Conservation (phyloP, 2,329 filamentous ascomycete genomes). For the Epichloe sylvatica region DNA sequence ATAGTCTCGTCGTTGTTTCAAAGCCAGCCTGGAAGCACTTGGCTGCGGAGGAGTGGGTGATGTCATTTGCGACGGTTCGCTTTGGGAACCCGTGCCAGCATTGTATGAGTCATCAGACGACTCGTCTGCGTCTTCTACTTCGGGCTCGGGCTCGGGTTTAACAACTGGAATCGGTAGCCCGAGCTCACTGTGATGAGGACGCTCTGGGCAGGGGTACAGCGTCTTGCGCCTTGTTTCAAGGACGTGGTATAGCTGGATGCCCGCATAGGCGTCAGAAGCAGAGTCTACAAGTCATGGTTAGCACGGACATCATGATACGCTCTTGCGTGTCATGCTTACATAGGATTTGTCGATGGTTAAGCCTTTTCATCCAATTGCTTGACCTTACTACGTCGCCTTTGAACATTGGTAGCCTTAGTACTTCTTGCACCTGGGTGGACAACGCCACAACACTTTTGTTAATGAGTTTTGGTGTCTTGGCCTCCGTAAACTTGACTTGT, state of each 20-base stretch:
- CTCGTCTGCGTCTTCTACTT: not conserved
- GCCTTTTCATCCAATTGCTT: conserved; percentile 56
- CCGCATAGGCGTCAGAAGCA: conserved; percentile 72
- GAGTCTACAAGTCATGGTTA: conserved; percentile 37
- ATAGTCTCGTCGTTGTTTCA: conserved; percentile 18
- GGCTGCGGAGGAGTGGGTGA: not conserved
- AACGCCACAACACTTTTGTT: conserved; percentile 55
- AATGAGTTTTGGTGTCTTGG: conserved; percentile 38
- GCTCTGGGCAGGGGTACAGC: conserved; percentile 56
- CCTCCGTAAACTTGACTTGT: conserved; percentile 52
- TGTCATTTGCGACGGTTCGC: not conserved
- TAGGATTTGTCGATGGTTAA: conserved; percentile 51
- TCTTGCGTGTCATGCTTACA: conserved; percentile 37
- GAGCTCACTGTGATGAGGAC: conserved; percentile 54
- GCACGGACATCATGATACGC: not conserved
- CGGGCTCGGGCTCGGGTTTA: not conserved
- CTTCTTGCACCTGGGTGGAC: conserved; percentile 54
- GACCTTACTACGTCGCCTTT: conserved; percentile 58
- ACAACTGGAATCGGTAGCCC: conserved; percentile 46
- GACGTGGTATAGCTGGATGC: conserved; percentile 55
- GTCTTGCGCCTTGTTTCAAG: conserved; percentile 54
- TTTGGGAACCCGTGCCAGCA: not conserved
- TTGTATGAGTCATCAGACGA: not conserved
- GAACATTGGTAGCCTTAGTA: conserved; percentile 58
- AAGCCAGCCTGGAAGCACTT: not conserved